Base-by-base conservation (phyloP, 2,329 filamentous ascomycete species). In the Orbilia ellipsospora region DNA sequence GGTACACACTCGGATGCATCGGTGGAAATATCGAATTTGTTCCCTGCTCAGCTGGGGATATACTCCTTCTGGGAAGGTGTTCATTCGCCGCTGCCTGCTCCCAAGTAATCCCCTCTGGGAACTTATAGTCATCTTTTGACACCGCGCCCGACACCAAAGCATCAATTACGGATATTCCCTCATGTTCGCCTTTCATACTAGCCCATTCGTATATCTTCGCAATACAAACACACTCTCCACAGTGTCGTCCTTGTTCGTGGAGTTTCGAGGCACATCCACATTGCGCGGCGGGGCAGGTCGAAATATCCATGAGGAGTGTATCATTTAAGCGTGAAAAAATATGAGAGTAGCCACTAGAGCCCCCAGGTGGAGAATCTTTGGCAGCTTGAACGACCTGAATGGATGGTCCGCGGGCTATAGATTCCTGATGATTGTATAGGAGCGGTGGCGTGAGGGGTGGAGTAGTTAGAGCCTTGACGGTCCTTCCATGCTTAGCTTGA, bases 1-100 rank as follows among this genome's bases (percentile, higher is more conserved):
- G 51, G 8, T 18, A 62, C 16, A 62, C 57, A 23, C 65, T 69
- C 0, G 48, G 6, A 23, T 69, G 65, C 15, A 69, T 16, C 16
- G 52, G 44, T 10, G 52, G 26, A 18, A 55, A 36, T 23, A 15
- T 36, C 26, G 20, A 26, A 4, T 5, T n/a, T n/a, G 20, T 18
- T 10, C 31, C 31, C 6, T 20, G 50, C 13, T 48, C 44, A 15
- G 44, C 44, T 18, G 7, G 44, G 44, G 13, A 48, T 15, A 13
- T 7, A 4, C 20, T 23, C 8, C 5, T 18, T n/a, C 44, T 7
- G 8, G 44, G 48, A 18, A 23, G 20, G 18, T 16, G 15, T 52
- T 23, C 16, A 23, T 52, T 52, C 2, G 16, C 15, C 16, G 6
- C 48, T n/a, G 20, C 44, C 44, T 23, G 1, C 48, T 52, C 48